Percentiles rank a stretch among this genome's conserved stretches.
Evolutionary conservation across 1,139 yeast species (phyloP).

Genomic region (Protomyces inundatus): DNA sequence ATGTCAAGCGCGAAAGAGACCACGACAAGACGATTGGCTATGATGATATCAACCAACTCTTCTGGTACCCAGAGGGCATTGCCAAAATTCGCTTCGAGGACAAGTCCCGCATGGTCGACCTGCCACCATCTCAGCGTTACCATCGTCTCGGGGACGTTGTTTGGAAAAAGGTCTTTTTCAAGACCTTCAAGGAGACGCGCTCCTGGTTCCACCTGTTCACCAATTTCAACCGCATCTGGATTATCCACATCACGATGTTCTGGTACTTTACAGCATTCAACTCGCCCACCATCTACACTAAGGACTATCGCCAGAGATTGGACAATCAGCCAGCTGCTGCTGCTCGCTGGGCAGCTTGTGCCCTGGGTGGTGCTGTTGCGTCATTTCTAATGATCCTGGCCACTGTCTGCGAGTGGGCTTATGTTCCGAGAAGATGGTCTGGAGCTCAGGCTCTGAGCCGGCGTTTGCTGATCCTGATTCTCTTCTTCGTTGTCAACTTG

Average conservation of each 20-base stretch:
- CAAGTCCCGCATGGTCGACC: constrained; percentile 83
- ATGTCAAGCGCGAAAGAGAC: constrained; percentile 93
- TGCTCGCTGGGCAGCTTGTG: constrained; percentile 86
- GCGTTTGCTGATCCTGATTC: constrained; percentile 68
- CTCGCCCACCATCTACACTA: constrained; percentile 86
- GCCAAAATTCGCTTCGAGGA: constrained; percentile 86
- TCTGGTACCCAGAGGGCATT: constrained; percentile 99
- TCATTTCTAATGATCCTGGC: constrained; percentile 75
- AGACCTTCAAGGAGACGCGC: constrained; percentile 93
- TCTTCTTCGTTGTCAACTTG: constrained; percentile 65
- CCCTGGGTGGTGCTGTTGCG: constrained; percentile 89
- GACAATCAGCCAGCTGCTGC: constrained; percentile 83
- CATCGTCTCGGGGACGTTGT: constrained; percentile 84
- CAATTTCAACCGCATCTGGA: constrained; percentile 97
- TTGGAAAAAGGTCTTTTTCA: constrained; percentile 90
- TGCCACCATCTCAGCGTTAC: constrained; percentile 85
- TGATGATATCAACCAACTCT: constrained; percentile 96
- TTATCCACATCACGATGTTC: constrained; percentile 78
- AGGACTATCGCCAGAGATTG: constrained; percentile 72
- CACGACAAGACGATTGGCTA: constrained; percentile 93
- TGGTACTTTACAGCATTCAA: constrained; percentile 95
- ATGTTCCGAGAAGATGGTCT: constrained; percentile 97
- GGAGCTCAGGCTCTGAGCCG: constrained; percentile 96
- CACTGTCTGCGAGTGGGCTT: constrained; percentile 88
- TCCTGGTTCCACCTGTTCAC: constrained; percentile 96